These are phyloP conservation scores for Aspergillus bertholletiae DNA, from an alignment of 495 filamentous ascomycete species.

Conservation along the genomic window DNA sequence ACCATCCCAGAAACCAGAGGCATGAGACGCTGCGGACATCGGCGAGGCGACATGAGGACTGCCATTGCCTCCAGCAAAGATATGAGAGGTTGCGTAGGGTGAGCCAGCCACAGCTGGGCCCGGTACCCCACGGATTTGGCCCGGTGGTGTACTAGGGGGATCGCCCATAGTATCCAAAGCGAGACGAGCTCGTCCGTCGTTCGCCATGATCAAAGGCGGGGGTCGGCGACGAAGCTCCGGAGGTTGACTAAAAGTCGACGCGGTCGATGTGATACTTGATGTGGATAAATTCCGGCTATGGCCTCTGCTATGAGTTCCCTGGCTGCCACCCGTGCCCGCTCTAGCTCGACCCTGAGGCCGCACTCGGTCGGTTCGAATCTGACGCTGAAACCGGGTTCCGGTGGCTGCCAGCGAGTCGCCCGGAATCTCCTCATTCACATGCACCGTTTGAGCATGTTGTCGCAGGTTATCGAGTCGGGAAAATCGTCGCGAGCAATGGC, in stretches of 20 bases:
- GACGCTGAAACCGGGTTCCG: constrained; percentile 88
- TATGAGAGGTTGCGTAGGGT: constrained; percentile 47
- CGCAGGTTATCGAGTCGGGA: constrained; percentile 95
- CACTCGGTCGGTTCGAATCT: constrained; percentile 82
- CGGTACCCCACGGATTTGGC: constrained; percentile 37
- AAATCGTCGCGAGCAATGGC: constrained; percentile 91
- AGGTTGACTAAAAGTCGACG: constrained; percentile 62
- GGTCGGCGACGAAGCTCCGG: constrained; percentile 67
- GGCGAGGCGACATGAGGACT: constrained; percentile 77
- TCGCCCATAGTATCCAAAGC: constrained; percentile 58
- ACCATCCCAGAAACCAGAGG: constrained; percentile 64
- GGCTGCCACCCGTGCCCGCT: constrained; percentile 67
- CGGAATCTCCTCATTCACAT: constrained; percentile 96
- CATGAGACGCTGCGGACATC: constrained; percentile 59
- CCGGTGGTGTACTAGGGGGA: constrained; percentile 47
- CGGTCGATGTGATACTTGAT: constrained; percentile 76
- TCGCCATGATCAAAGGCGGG: constrained; percentile 80
- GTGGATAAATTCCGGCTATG: constrained; percentile 82
- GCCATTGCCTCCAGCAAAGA: constrained; percentile 63
- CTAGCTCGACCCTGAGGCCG: constrained; percentile 70
- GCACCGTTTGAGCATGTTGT: constrained; percentile 96
- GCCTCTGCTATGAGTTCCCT: constrained; percentile 65
- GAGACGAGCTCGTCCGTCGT: constrained; percentile 57
- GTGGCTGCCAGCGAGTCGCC: constrained; percentile 90
- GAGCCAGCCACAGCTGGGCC: constrained; percentile 65